Evolutionary conservation across 768 basidiomycete species (phyloP).

Genomic region (Psilocybe azurescens): DNA sequence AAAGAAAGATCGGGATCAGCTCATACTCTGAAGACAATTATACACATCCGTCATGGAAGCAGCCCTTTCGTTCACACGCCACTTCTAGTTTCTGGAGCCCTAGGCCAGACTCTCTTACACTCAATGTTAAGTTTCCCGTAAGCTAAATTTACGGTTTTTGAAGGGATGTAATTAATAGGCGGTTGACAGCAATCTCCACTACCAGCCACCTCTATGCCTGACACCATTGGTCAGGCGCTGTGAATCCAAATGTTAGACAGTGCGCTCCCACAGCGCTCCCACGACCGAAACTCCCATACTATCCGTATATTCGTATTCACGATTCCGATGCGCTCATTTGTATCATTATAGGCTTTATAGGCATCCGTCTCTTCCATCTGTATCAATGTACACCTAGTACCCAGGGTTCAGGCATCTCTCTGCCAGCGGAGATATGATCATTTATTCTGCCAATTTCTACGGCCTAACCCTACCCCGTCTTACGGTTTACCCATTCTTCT

Average conservation of each 20-base stretch:
- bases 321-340: not conserved
- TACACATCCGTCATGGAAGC: conserved; percentile 15
- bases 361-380: not conserved
- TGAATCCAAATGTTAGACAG: not conserved
- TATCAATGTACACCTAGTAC: not conserved
- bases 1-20: conserved; percentile 21
- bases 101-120: not conserved
- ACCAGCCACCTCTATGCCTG: not conserved
- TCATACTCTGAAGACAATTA: not conserved
- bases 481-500: not conserved
- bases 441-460: not conserved
- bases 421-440: not conserved
- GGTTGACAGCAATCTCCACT: not conserved
- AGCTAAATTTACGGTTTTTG: not conserved
- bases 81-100: conserved; percentile 33
- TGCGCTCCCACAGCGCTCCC: too few species aligned
- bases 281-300: too few species aligned
- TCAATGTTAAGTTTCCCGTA: not conserved
- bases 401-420: not conserved
- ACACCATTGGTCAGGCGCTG: not conserved
- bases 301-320: not conserved
- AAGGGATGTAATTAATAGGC: not conserved
- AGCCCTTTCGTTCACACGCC: conserved; percentile 6
- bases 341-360: not conserved
- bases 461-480: not conserved